A percentile compares a stretch with the other conserved stretches of the same genome.
phyloP scores from a whole-genome alignment of 768 basidiomycete species.

The Rhizopogon vesiculosus region DNA sequence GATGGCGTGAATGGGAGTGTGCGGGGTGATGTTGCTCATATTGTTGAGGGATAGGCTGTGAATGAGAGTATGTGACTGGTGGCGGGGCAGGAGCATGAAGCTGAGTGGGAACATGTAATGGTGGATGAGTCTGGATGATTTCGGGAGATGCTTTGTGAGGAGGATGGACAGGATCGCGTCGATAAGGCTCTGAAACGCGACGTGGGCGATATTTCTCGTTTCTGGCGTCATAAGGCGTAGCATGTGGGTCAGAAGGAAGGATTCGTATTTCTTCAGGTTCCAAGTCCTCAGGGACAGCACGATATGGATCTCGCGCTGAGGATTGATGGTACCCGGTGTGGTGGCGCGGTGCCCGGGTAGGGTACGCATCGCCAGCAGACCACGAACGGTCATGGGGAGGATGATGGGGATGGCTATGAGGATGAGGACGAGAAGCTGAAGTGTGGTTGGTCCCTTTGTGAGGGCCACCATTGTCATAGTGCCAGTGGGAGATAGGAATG shows the following conservation, averaged over 20 bases:
- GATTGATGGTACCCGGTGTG: constrained; percentile 9
- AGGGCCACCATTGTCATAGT: constrained; percentile 20
- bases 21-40: constrained; percentile 26
- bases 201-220: constrained; percentile 25
- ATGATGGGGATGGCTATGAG: constrained; percentile 25
- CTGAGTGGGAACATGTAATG: constrained; percentile 21
- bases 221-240: constrained; percentile 25
- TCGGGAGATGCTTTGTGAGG: constrained; percentile 24
- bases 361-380: constrained; percentile 28
- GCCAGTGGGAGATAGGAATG: constrained; percentile 52
- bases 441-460: constrained; percentile 19
- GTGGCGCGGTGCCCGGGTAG: constrained; percentile 26
- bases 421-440: constrained; percentile 18
- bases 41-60: constrained; percentile 34
- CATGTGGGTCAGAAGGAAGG: constrained; percentile 45
- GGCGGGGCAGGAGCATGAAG: constrained; percentile 13
- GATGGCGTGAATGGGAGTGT: constrained; percentile 34
- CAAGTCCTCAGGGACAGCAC: constrained; percentile 17
- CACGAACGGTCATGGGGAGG: constrained; percentile 33
- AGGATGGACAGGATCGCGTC: constrained; percentile 16
- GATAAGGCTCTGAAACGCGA: constrained; percentile 24
- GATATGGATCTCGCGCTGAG: constrained; percentile 14
- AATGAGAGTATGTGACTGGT: constrained; percentile 33
- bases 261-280: constrained; percentile 62
- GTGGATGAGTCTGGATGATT: constrained; percentile 28